phyloP scores from a whole-genome alignment of 768 basidiomycete genomes.

The Daedalea quercina region DNA sequence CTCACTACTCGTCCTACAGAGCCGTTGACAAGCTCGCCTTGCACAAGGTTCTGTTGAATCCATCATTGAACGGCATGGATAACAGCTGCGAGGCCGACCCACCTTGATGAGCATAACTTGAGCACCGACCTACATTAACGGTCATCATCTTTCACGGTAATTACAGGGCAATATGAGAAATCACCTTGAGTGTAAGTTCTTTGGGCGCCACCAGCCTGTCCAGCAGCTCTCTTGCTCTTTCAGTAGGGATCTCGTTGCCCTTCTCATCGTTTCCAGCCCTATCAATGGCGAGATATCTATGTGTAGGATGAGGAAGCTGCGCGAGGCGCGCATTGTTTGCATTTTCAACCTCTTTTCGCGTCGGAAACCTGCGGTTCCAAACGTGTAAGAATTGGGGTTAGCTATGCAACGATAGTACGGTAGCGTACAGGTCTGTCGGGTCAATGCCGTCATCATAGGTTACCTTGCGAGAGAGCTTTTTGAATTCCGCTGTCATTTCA shows the following conservation, averaged over 20 bases:
- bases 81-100: no score
- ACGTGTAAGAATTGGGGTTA: background rate
- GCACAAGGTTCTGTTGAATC: conserved; percentile 50
- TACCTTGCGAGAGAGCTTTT: conserved; percentile 46
- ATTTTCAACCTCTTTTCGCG: conserved; percentile 59
- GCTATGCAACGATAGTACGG: background rate
- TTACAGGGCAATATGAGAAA: background rate
- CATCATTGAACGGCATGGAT: conserved; percentile 4
- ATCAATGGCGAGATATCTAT: conserved; percentile 40
- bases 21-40: conserved; percentile 68
- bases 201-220: conserved; percentile 55
- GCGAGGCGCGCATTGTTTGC: conserved; percentile 53
- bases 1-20: conserved; percentile 41
- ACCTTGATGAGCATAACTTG: conserved; percentile 86
- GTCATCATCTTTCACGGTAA: background rate
- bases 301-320: conserved; percentile 31
- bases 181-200: conserved; percentile 34
- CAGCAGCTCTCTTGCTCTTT: conserved; percentile 37
- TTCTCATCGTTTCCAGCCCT: conserved; percentile 38
- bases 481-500: conserved; percentile 43
- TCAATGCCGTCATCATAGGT: conserved; percentile 65
- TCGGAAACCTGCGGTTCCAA: conserved; percentile 51
- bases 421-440: conserved; percentile 70
- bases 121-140: conserved; percentile 55
- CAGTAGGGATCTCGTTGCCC: conserved; percentile 26